Conservation (phyloP, 257 asterid species). For the Verbena officinalis region DNA sequence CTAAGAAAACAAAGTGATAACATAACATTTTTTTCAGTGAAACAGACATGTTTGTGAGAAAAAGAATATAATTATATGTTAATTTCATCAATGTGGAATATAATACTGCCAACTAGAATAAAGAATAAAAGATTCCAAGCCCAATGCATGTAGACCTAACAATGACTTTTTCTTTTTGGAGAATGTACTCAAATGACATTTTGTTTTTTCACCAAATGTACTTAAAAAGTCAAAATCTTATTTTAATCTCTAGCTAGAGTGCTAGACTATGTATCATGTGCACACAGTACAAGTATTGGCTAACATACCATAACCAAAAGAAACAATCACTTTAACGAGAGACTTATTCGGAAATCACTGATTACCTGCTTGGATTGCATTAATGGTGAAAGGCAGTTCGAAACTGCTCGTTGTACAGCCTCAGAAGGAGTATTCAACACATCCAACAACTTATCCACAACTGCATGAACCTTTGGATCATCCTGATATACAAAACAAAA, state of each 20-base stretch:
- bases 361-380: constrained; percentile 93
- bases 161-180: not conserved
- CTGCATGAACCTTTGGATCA: constrained; percentile 96
- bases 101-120: not conserved
- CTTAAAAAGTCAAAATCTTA: not conserved
- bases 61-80: not conserved
- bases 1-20: not conserved
- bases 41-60: not conserved
- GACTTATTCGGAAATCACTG: constrained; percentile 5
- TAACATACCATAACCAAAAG: constrained; percentile 9
- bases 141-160: not conserved
- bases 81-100: not conserved
- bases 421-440: constrained; percentile 97
- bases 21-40: not conserved
- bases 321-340: constrained; percentile 25
- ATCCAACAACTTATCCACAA: constrained; percentile 94
- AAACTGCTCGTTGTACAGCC: constrained; percentile 97
- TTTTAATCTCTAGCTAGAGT: not conserved
- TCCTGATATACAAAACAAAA: constrained; percentile 49
- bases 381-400: constrained; percentile 89
- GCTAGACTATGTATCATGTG: not conserved
- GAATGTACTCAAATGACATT: not conserved
- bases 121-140: not conserved
- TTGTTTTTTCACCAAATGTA: not conserved
- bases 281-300: not conserved